Conservation (phyloP, 2,329 filamentous ascomycete species). For the Dothideomycetes sp. region DNA sequence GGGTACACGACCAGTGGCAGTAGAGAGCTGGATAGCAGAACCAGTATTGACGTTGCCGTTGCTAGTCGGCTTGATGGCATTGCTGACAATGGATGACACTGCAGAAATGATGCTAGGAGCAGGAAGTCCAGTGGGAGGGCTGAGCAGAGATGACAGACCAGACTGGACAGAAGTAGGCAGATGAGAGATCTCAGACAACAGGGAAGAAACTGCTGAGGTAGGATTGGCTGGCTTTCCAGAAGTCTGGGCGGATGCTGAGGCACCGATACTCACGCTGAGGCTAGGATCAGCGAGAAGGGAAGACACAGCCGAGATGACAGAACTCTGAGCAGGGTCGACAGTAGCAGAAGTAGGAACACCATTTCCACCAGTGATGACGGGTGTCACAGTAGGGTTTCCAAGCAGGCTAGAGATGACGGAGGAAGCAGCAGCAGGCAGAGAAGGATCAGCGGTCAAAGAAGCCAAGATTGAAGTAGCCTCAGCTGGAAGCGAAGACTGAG, state of each 20-base stretch:
- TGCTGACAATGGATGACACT: neutral
- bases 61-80: neutral
- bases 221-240: neutral
- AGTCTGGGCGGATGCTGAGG: neutral
- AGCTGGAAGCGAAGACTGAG: neutral
- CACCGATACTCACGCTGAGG: neutral
- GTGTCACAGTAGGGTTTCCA: neutral
- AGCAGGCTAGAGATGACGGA: neutral
- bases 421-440: neutral
- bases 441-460: neutral
- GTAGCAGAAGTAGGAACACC: neutral
- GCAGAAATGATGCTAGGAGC: neutral
- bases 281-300: neutral
- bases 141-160: neutral
- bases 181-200: neutral
- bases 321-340: neutral
- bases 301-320: neutral
- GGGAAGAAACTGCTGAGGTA: neutral
- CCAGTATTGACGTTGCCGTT: neutral
- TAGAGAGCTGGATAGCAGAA: neutral
- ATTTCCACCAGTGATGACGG: neutral
- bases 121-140: neutral
- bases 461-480: neutral
- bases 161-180: neutral
- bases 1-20: neutral